These are phyloP conservation scores for Erysimum cheiri DNA, from an alignment of 441 rosid genomes.

Conservation along the genomic window DNA sequence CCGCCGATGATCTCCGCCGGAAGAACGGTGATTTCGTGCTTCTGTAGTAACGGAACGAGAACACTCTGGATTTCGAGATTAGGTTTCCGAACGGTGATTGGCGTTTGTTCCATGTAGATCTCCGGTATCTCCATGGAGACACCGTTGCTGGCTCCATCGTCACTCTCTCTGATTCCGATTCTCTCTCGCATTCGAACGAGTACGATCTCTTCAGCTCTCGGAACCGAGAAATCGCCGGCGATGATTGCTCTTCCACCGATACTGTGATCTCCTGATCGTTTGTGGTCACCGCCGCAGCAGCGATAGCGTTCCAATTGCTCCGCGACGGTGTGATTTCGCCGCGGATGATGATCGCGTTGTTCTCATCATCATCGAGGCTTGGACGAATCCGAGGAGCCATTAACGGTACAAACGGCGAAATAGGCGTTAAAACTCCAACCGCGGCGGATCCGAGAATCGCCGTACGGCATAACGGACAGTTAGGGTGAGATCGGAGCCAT, in stretches of 20 bases:
- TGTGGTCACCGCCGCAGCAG: conserved; percentile 26
- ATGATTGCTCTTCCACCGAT: conserved; percentile 57
- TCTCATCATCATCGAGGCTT: conserved; percentile 68
- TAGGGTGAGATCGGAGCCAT: conserved; percentile 77
- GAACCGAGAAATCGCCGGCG: conserved; percentile 50
- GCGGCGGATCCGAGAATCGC: conserved; percentile 55
- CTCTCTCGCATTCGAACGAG: conserved; percentile 85
- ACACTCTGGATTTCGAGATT: conserved; percentile 69
- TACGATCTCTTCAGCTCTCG: conserved; percentile 71
- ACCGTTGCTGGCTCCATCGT: conserved; percentile 70
- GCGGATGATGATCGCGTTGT: conserved; percentile 44
- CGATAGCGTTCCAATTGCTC: conserved; percentile 25
- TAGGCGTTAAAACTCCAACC: conserved; percentile 39
- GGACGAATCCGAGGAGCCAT: conserved; percentile 95
- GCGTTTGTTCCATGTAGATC: conserved; percentile 84
- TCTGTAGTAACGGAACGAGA: conserved; percentile 72
- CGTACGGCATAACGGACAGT: conserved; percentile 78
- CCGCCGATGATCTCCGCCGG: conserved; percentile 60
- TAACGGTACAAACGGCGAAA: conserved; percentile 69
- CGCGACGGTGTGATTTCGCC: conserved; percentile 42
- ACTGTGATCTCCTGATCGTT: conserved; percentile 56
- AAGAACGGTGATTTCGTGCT: conserved; percentile 80
- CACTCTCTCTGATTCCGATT: conserved; percentile 68
- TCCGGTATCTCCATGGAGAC: conserved; percentile 75
- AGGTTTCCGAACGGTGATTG: conserved; percentile 83